Evolutionary conservation across 768 basidiomycete species (phyloP).

Genomic region (Vararia minispora): DNA sequence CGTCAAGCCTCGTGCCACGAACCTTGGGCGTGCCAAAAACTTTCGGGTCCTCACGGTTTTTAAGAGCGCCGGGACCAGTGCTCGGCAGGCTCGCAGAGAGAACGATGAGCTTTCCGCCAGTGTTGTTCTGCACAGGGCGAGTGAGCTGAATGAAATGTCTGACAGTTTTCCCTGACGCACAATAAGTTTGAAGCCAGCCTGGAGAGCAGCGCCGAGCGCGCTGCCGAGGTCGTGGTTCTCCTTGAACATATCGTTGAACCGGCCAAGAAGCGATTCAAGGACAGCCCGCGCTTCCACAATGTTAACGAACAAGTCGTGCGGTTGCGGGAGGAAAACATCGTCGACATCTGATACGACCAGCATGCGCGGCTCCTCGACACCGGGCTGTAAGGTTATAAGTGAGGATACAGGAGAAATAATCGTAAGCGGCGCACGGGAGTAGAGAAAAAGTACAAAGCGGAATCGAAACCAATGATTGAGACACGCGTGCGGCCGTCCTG

Average conservation of each 20-base stretch:
- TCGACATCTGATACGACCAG: slow-evolving; percentile 95
- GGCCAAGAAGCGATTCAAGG: slow-evolving; percentile 70
- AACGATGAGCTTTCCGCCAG: slow-evolving; percentile 90
- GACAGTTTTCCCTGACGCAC: slow-evolving; percentile 26
- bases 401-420: neutral
- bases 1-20: neutral
- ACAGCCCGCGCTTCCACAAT: slow-evolving; percentile 72
- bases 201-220: slow-evolving; percentile 88
- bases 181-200: slow-evolving; percentile 94
- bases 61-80: slow-evolving; percentile 81
- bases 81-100: slow-evolving; percentile 81
- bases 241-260: slow-evolving; percentile 94
- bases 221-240: slow-evolving; percentile 91
- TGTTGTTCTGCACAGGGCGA: too few species aligned
- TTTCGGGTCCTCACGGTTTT: slow-evolving; percentile 95
- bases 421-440: slow-evolving; percentile 48
- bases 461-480: slow-evolving; percentile 85
- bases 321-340: slow-evolving; percentile 96
- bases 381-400: slow-evolving; percentile 32
- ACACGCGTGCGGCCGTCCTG: slow-evolving; percentile 89
- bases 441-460: slow-evolving; percentile 94
- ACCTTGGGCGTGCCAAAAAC: slow-evolving; percentile 91
- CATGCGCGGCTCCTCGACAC: slow-evolving; percentile 76
- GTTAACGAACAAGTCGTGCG: slow-evolving; percentile 93
- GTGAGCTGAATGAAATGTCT: slow-evolving; percentile 1